These are phyloP conservation scores for Penicillium sp. DNA, from an alignment of 2,329 filamentous ascomycete species.

Conservation along the genomic window DNA sequence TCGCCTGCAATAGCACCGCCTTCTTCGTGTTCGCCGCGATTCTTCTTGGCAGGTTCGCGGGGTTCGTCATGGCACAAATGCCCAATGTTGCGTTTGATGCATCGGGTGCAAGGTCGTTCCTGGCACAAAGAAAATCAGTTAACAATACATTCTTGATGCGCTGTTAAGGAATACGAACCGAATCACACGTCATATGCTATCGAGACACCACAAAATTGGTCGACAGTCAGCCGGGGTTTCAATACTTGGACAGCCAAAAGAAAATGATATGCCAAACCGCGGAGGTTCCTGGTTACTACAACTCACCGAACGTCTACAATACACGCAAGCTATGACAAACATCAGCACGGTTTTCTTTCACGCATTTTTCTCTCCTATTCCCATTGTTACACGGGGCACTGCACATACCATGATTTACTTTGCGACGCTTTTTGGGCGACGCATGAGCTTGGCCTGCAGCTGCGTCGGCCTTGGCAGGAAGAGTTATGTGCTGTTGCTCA, in stretches of 20 bases:
- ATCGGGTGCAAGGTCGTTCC: conserved; percentile 95
- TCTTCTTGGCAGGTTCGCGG: conserved; percentile 78
- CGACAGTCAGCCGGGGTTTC: conserved; percentile 13
- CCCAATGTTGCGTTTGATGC: conserved; percentile 97
- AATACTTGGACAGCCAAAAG: conserved; percentile 12
- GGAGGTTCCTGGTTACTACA: conserved; percentile 16
- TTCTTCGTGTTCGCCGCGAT: conserved; percentile 66
- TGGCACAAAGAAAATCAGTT: conserved; percentile 42
- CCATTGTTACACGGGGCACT: conserved; percentile 11
- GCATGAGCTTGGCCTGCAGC: conserved; percentile 31
- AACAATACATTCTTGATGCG: conserved; percentile 11
- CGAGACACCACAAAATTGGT: conserved; percentile 25
- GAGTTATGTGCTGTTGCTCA: conserved; percentile 18
- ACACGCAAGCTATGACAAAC: conserved; percentile 69
- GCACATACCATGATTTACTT: conserved; percentile 76
- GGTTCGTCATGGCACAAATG: conserved; percentile 98
- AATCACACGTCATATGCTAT: conserved; percentile 88
- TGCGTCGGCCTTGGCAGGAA: conserved; percentile 32
- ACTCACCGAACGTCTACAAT: conserved; percentile 87
- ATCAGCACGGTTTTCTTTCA: conserved; percentile 6
- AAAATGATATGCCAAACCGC: conserved; percentile 14
- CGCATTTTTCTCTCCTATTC: neutral
- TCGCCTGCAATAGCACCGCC: conserved; percentile 46
- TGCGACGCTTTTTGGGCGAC: conserved; percentile 78
- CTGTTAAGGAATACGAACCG: conserved; percentile 51